These are phyloP conservation scores for Kwoniella shivajii DNA, from an alignment of 1,284 basidiomycete species.

Conservation along the genomic window DNA sequence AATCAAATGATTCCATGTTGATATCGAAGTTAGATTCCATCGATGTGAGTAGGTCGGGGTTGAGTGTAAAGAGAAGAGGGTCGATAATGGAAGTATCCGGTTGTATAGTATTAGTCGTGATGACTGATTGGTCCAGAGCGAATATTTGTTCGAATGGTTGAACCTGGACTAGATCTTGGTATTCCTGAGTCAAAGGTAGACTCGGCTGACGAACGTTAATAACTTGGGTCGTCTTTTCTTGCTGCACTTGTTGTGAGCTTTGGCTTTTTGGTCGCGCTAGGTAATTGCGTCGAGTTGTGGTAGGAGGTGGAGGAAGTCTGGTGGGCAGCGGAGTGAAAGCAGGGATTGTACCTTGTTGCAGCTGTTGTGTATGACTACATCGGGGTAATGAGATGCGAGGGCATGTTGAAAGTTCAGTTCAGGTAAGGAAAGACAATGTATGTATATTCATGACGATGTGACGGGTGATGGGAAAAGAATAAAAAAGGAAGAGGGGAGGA, in stretches of 20 bases:
- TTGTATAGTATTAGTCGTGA: slow-evolving; percentile 1
- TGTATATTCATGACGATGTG: too few relatives aligned
- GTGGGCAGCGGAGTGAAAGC: slow-evolving; percentile 19
- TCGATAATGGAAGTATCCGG: neutral
- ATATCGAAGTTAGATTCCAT: slow-evolving; percentile 19
- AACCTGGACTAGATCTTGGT: slow-evolving; percentile 3
- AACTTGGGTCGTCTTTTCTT: slow-evolving; percentile 14
- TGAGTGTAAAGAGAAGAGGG: neutral
- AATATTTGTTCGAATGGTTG: slow-evolving; percentile 6
- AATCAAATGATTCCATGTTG: slow-evolving; percentile 29
- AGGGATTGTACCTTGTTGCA: slow-evolving; percentile 9
- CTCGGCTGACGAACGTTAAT: slow-evolving; percentile 18
- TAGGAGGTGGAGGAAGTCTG: slow-evolving; percentile 19
- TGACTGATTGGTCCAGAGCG: neutral
- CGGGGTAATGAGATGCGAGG: neutral
- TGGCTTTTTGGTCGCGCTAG: slow-evolving; percentile 3
- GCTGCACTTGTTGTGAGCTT: slow-evolving; percentile 14
- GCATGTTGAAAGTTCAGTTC: neutral
- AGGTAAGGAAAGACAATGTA: too few relatives aligned
- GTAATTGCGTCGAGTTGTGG: slow-evolving; percentile 13
- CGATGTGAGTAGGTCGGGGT: neutral
- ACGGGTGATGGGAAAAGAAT: neutral
- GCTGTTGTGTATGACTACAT: neutral
- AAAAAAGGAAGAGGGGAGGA: neutral
- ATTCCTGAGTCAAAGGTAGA: slow-evolving; percentile 17